phyloP scores from a whole-genome alignment of 176 grass and related monocot species.

The Eleusine indica region DNA sequence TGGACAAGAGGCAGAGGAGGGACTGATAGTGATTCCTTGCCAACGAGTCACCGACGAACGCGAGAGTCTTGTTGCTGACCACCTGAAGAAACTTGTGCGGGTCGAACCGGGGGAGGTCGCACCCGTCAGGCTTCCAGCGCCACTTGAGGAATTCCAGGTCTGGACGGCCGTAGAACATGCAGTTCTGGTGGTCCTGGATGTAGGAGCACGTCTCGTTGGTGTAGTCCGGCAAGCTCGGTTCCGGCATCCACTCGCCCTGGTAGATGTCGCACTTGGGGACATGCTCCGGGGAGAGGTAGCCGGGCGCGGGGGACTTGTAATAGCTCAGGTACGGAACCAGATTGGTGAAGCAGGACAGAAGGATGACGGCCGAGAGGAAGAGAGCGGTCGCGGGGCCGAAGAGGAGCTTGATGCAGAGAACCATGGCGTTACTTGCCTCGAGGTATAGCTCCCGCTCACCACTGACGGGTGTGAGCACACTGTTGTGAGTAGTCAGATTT shows the following conservation, averaged over 20 bases:
- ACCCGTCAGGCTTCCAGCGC: constrained; percentile 51
- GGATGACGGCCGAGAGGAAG: constrained; percentile 47
- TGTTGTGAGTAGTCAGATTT: background rate
- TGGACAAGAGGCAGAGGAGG: constrained; percentile 54
- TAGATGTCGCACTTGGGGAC: constrained; percentile 51
- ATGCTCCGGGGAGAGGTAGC: constrained; percentile 8
- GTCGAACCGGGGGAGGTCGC: constrained; percentile 58
- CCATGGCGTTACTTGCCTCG: constrained; percentile 34
- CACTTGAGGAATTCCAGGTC: constrained; percentile 56
- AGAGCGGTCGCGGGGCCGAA: constrained; percentile 37
- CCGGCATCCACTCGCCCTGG: constrained; percentile 57
- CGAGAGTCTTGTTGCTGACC: constrained; percentile 53
- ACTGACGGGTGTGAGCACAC: background rate
- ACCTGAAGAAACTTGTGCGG: constrained; percentile 46
- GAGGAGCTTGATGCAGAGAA: constrained; percentile 36
- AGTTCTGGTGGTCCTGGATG: constrained; percentile 62
- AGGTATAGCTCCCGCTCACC: background rate
- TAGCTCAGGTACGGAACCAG: background rate
- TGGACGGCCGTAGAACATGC: constrained; percentile 52
- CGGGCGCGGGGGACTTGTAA: constrained; percentile 1
- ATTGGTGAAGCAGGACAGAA: constrained; percentile 49
- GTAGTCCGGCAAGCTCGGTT: constrained; percentile 50
- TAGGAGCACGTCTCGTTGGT: constrained; percentile 53
- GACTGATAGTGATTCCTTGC: constrained; percentile 61
- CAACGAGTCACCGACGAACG: constrained; percentile 56